Base-by-base conservation (phyloP, 2,329 filamentous ascomycete species). In the Nemania serpens region DNA sequence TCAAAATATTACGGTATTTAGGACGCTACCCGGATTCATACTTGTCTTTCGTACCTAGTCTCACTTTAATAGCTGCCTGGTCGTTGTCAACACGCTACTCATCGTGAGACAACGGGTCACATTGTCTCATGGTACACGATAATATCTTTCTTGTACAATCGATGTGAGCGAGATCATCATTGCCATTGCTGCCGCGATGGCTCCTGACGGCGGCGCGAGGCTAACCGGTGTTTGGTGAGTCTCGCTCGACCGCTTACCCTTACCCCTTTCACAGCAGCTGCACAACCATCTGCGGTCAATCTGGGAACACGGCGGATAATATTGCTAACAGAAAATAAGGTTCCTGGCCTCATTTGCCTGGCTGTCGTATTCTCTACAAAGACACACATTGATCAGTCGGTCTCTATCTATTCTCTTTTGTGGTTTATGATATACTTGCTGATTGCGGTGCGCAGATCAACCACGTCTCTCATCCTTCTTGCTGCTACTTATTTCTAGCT, bases 351-450 rank as follows among this genome's bases (percentile, higher is more conserved):
- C 81, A 2, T 82, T 84, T 69, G 68, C 79, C 45, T 84, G 81
- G 73, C 74, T 83, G 13, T 78, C 76, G 2, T 74, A 77, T 62
- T 79, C 76, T 6, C 69, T 82, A 12, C 77, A 82, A 59, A 76
- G 76, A 41, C 81, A 83, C 66, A 80, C 79, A 18, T 72, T 84
- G 55, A 78, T 80, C 63, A 80, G 82, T 83, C 63, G 79, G 82
- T 83, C 70, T 57, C 33, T 37, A 42, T 47, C 33, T 18, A 2
- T 2, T 48, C 18, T 11, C 6, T 9, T 22, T 17, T n/a, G 15
- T 15, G 34, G 17, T 20, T 42, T 18, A 51, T 13, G 48, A 2
- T 6, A 13, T 4, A 20, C 13, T 52, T 25, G 50, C 62, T 71
- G 20, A 73, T 58, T 6, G 29, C 6, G 11, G 12, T 52, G 15